phyloP scores from a whole-genome alignment of 164 flowering plant species.

The Nymphaea colorata region DNA sequence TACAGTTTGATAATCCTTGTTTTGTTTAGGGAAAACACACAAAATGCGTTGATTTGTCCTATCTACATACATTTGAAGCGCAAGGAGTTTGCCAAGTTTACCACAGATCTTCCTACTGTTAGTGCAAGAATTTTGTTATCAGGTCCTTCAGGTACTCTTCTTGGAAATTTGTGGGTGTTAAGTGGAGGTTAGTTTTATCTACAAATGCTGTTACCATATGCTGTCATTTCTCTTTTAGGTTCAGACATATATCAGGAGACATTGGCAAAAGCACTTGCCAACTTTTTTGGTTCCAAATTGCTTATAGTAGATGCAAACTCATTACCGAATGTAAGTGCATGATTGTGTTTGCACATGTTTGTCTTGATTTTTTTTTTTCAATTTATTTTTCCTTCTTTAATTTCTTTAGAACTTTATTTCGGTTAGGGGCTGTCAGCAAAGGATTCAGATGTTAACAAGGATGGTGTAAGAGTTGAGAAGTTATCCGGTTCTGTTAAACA shows the following conservation, averaged over 20 bases:
- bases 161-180: background rate
- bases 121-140: conserved; percentile 76
- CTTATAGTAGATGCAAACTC: conserved; percentile 64
- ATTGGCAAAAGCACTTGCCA: conserved; percentile 77
- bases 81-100: conserved; percentile 33
- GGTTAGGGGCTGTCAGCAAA: conserved; percentile 20
- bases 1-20: background rate
- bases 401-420: background rate
- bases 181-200: background rate
- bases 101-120: conserved; percentile 50
- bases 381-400: background rate
- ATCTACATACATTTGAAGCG: conserved; percentile 60
- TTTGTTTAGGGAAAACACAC: conserved; percentile 67
- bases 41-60: conserved; percentile 66
- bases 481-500: conserved; percentile 28
- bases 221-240: conserved; percentile 31
- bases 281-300: conserved; percentile 64
- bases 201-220: background rate
- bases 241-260: conserved; percentile 91
- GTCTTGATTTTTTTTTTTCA: background rate
- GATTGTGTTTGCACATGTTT: too few relatives aligned
- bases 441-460: conserved; percentile 38
- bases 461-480: conserved; percentile 47
- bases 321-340: conserved; percentile 64
- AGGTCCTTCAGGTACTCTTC: conserved; percentile 75